Conservation (phyloP, 768 basidiomycete genomes). For the Pholiota microspora region DNA sequence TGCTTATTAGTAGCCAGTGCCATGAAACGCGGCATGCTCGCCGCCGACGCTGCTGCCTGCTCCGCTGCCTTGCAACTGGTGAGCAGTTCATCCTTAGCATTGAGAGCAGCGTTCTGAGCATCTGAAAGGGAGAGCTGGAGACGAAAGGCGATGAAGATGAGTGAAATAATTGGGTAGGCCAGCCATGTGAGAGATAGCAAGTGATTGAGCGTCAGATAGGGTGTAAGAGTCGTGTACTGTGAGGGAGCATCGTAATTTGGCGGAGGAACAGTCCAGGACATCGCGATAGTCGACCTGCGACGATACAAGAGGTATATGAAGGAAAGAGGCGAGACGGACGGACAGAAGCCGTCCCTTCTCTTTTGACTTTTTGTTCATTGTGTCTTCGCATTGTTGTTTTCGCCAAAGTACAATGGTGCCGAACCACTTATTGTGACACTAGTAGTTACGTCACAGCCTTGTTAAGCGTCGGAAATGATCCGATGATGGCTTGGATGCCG, state of each 20-base stretch:
- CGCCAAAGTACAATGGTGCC: slow-evolving; percentile 1
- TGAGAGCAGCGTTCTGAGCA: slow-evolving; percentile 63
- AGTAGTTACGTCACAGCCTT: too few relatives aligned
- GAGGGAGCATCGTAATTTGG: slow-evolving; percentile 58
- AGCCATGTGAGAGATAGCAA: slow-evolving; percentile 88
- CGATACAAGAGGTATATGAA: slow-evolving; percentile 27
- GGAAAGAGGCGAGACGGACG: slow-evolving; percentile 2
- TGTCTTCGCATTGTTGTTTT: slow-evolving; percentile 6
- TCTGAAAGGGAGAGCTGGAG: slow-evolving; percentile 71
- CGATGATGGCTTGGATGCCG: too few relatives aligned
- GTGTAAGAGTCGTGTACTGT: slow-evolving; percentile 48
- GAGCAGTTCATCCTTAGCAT: slow-evolving; percentile 74
- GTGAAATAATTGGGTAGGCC: slow-evolving; percentile 86
- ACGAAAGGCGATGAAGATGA: slow-evolving; percentile 84
- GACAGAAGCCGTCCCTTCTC: neutral
- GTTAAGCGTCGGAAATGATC: too few relatives aligned
- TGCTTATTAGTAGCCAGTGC: slow-evolving; percentile 82
- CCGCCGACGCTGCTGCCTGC: slow-evolving; percentile 73
- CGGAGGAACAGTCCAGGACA: slow-evolving; percentile 43
- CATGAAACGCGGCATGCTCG: slow-evolving; percentile 87
- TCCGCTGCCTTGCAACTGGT: slow-evolving; percentile 86
- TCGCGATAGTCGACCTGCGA: slow-evolving; percentile 49
- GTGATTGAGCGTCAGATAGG: slow-evolving; percentile 82
- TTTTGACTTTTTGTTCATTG: slow-evolving; percentile 8
- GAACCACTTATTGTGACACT: slow-evolving; percentile 13